Percentiles rank a stretch among this genome's conserved stretches.
phyloP scores from a whole-genome alignment of 495 filamentous ascomycete genomes.

The Cairneyella variabilis region DNA sequence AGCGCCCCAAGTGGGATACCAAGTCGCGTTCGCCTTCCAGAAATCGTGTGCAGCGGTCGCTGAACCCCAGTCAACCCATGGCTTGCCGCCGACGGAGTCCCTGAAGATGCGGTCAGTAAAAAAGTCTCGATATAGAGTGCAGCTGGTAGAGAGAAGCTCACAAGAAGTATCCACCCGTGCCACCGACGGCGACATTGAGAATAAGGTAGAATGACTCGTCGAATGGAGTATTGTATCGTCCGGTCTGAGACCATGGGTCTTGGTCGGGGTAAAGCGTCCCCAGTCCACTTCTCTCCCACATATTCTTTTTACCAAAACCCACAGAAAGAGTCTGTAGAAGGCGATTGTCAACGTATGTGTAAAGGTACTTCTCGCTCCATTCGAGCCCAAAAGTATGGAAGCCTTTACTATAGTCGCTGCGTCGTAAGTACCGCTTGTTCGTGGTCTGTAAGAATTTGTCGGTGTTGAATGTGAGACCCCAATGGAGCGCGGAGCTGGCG shows the following conservation, averaged over 20 bases:
- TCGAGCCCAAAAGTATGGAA: slow-evolving; percentile 61
- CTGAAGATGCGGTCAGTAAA: slow-evolving; percentile 18
- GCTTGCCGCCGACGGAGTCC: slow-evolving; percentile 53
- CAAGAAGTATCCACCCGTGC: slow-evolving; percentile 61
- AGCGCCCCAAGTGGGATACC: slow-evolving; percentile 58
- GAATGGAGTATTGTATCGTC: slow-evolving; percentile 51
- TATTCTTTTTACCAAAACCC: slow-evolving; percentile 31
- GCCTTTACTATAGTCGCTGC: slow-evolving; percentile 16
- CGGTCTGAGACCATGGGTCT: slow-evolving; percentile 22
- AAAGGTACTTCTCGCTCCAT: slow-evolving; percentile 66
- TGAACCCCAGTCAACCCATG: slow-evolving; percentile 55
- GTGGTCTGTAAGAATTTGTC: slow-evolving; percentile 26
- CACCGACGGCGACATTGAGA: slow-evolving; percentile 62
- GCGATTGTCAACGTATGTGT: slow-evolving; percentile 58
- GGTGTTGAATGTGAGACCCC: slow-evolving; percentile 21
- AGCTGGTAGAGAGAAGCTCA: slow-evolving; percentile 11
- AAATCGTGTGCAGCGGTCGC: slow-evolving; percentile 45
- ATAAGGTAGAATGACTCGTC: slow-evolving; percentile 66
- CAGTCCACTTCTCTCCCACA: slow-evolving; percentile 43
- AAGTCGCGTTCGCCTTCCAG: slow-evolving; percentile 50
- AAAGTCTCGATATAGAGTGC: background rate
- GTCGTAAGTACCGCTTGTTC: slow-evolving; percentile 17
- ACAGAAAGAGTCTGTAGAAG: slow-evolving; percentile 1
- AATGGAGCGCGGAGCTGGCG: slow-evolving; percentile 26
- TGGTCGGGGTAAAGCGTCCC: slow-evolving; percentile 42